phyloP scores from a whole-genome alignment of 106 monocot genomes.

The Platanthera guangdongensis region DNA sequence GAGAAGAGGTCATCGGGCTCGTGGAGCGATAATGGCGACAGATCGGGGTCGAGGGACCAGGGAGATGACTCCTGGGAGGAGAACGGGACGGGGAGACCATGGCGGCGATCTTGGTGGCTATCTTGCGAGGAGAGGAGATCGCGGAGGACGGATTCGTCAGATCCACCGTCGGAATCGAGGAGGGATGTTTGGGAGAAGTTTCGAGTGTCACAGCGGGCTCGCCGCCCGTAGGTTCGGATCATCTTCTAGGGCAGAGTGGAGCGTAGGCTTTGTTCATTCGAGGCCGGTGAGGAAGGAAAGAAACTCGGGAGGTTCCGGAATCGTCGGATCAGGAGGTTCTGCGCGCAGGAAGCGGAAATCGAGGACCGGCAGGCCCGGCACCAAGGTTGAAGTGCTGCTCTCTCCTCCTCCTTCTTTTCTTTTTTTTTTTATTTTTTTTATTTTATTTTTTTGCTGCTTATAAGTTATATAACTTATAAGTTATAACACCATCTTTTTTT shows the following conservation, averaged over 20 bases:
- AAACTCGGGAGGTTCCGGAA: not conserved
- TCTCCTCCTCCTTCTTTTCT: too few species aligned
- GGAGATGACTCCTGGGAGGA: slow-evolving; percentile 67
- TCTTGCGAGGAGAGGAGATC: slow-evolving; percentile 31
- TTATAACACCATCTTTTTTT: too few species aligned
- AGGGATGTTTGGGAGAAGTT: slow-evolving; percentile 17
- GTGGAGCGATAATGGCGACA: not conserved
- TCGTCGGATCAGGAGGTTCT: too few species aligned
- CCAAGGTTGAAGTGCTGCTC: too few species aligned
- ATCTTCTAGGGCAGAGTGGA: slow-evolving; percentile 33
- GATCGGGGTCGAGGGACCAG: slow-evolving; percentile 47
- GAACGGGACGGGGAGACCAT: slow-evolving; percentile 22
- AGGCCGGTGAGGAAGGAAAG: not conserved
- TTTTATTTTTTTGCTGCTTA: too few species aligned
- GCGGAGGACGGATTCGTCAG: slow-evolving; percentile 7
- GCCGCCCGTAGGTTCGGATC: slow-evolving; percentile 77
- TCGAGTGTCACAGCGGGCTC: slow-evolving; percentile 26
- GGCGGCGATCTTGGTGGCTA: slow-evolving; percentile 18
- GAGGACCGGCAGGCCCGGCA: too few species aligned
- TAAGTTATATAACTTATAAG: too few species aligned
- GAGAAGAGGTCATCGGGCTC: slow-evolving; percentile 3
- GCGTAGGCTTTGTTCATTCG: not conserved
- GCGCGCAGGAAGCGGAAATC: too few species aligned
- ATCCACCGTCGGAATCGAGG: slow-evolving; percentile 16
- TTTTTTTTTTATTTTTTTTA: too few species aligned